A percentile compares a stretch with the other conserved stretches of the same genome.
Conservation (phyloP, 2,329 filamentous ascomycete genomes). For the Diaporthe batatas region DNA sequence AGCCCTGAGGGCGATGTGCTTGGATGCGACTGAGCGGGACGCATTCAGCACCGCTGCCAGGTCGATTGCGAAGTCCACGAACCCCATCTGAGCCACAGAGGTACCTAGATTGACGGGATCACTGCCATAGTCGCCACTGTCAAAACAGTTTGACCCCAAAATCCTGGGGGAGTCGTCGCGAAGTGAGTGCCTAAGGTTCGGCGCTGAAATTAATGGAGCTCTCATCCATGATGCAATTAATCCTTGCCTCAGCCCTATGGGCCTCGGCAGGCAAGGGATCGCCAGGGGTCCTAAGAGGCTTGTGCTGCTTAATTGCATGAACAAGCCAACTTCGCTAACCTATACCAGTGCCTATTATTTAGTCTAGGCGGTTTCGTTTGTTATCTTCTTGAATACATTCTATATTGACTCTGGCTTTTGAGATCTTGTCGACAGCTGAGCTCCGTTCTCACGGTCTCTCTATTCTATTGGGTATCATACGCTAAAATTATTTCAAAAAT, state of each 20-base stretch:
- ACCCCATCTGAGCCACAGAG: slow-evolving; percentile 60
- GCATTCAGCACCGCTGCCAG: slow-evolving; percentile 77
- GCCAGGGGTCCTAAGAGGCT: neutral
- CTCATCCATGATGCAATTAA: slow-evolving; percentile 41
- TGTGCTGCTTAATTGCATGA: slow-evolving; percentile 31
- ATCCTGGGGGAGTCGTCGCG: neutral
- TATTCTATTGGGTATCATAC: slow-evolving; percentile 41
- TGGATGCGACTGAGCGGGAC: slow-evolving; percentile 75
- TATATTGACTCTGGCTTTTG: neutral
- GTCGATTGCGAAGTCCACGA: slow-evolving; percentile 77
- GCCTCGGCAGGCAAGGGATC: slow-evolving; percentile 39
- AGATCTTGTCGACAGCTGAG: too few relatives aligned
- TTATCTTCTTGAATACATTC: neutral
- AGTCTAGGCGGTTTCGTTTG: neutral
- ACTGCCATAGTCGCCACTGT: slow-evolving; percentile 9
- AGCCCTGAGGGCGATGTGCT: slow-evolving; percentile 70
- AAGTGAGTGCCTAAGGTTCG: too few relatives aligned
- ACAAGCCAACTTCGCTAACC: neutral
- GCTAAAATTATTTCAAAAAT: neutral
- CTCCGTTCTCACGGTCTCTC: neutral
- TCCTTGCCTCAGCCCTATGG: slow-evolving; percentile 42
- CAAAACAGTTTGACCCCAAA: neutral
- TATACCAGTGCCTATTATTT: neutral
- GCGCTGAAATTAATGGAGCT: slow-evolving; percentile 33
- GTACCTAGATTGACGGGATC: neutral